These are phyloP conservation scores for Chiua sp. DNA, from an alignment of 1,284 basidiomycete species.

Conservation along the genomic window DNA sequence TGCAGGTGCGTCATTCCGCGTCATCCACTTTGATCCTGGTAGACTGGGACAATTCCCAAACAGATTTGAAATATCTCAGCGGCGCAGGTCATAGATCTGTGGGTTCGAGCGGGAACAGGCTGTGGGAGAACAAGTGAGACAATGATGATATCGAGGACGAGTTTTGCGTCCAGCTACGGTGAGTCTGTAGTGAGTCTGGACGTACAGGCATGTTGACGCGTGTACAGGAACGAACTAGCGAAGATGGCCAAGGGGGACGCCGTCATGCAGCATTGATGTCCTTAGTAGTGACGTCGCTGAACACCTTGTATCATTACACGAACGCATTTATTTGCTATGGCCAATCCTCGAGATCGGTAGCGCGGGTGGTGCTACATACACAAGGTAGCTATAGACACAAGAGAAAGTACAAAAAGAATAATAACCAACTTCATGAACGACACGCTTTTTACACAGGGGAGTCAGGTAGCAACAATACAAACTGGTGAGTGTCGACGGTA, in stretches of 20 bases:
- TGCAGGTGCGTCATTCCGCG: constrained; percentile 55
- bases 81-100: constrained; percentile 74
- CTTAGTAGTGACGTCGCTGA: background rate
- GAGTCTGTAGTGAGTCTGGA: constrained; percentile 28
- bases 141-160: constrained; percentile 99
- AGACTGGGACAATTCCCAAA: constrained; percentile 90
- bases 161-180: constrained; percentile 96
- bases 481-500: too few species aligned
- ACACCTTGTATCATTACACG: background rate
- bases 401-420: too few species aligned
- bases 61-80: constrained; percentile 77
- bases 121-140: constrained; percentile 99
- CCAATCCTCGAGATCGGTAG: background rate
- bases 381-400: background rate
- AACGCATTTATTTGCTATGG: background rate
- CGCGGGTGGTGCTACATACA: background rate
- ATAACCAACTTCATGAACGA: too few species aligned
- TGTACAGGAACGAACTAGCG: constrained; percentile 63
- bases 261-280: constrained; percentile 61
- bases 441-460: too few species aligned
- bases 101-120: constrained; percentile 78
- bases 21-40: background rate
- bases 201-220: background rate
- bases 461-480: too few species aligned
- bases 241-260: constrained; percentile 62